A percentile compares a stretch with the other conserved stretches of the same genome.
Conservation (phyloP, 148 eudicot genomes). For the Beta vulgaris region DNA sequence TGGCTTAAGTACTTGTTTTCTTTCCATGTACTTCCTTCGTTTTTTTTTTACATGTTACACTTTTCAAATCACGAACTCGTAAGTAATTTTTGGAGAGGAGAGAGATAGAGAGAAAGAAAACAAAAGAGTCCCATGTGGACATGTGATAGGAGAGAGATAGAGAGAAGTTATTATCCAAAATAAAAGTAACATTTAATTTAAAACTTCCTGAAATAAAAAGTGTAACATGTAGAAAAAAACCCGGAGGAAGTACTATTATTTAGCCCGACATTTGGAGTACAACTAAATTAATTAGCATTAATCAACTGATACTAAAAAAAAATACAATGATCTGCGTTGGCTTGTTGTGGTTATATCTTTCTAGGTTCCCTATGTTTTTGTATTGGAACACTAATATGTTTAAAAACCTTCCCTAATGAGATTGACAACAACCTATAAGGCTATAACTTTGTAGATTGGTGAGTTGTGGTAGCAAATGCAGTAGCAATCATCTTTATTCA, state of each 20-base stretch:
- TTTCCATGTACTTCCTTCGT: background rate
- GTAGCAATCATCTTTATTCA: slow-evolving; percentile 10
- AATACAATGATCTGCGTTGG: background rate
- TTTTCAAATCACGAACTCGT: no score
- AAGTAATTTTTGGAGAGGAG: no score
- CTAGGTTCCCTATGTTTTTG: background rate
- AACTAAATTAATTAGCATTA: background rate
- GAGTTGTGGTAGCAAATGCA: background rate
- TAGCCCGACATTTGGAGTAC: background rate
- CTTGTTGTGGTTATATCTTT: background rate
- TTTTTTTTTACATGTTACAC: no score
- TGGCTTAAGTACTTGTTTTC: background rate
- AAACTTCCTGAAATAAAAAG: no score
- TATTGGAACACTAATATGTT: background rate
- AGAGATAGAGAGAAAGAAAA: no score
- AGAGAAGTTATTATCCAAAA: no score
- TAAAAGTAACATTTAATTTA: no score
- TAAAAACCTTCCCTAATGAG: background rate
- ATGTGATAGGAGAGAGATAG: no score
- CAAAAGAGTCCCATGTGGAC: no score
- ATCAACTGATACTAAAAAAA: background rate
- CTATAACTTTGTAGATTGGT: background rate
- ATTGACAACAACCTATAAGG: background rate
- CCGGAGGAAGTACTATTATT: no score
- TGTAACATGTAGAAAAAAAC: no score